Conservation (phyloP, 768 basidiomycete species). For the Podaxis carcinomalis region DNA sequence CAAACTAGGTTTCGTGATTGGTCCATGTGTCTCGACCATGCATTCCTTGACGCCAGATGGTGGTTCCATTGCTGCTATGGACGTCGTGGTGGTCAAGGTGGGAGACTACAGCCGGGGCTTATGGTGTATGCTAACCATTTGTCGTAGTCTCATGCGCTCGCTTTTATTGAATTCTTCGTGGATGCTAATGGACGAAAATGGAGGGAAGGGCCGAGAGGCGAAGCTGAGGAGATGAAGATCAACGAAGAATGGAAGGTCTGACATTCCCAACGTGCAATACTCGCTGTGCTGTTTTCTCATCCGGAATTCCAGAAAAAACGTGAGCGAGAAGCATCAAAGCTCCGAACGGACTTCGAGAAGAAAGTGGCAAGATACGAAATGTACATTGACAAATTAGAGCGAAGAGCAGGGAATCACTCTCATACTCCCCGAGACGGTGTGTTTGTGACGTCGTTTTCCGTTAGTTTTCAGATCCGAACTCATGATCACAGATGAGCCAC, state of each 20-base stretch:
- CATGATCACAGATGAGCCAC: slow-evolving; percentile 29
- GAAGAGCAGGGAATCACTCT: slow-evolving; percentile 46
- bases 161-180: slow-evolving; percentile 67
- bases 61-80: slow-evolving; percentile 70
- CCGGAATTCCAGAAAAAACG: slow-evolving; percentile 43
- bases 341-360: slow-evolving; percentile 56
- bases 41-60: slow-evolving; percentile 80
- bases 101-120: background rate
- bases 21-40: slow-evolving; percentile 70
- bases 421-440: slow-evolving; percentile 36
- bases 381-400: slow-evolving; percentile 64
- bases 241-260: slow-evolving; percentile 71
- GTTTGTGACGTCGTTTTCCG: slow-evolving; percentile 8
- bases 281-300: background rate
- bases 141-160: slow-evolving; percentile 63
- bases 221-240: slow-evolving; percentile 59
- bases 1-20: slow-evolving; percentile 72
- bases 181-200: slow-evolving; percentile 43
- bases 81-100: slow-evolving; percentile 69
- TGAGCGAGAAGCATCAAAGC: slow-evolving; percentile 51
- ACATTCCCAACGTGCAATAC: slow-evolving; percentile 9
- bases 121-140: background rate
- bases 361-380: slow-evolving; percentile 47
- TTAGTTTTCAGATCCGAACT: slow-evolving; percentile 3
- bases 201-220: slow-evolving; percentile 60